These are phyloP conservation scores for Bruguiera hainesii DNA, from an alignment of 441 rosid species.

Conservation along the genomic window DNA sequence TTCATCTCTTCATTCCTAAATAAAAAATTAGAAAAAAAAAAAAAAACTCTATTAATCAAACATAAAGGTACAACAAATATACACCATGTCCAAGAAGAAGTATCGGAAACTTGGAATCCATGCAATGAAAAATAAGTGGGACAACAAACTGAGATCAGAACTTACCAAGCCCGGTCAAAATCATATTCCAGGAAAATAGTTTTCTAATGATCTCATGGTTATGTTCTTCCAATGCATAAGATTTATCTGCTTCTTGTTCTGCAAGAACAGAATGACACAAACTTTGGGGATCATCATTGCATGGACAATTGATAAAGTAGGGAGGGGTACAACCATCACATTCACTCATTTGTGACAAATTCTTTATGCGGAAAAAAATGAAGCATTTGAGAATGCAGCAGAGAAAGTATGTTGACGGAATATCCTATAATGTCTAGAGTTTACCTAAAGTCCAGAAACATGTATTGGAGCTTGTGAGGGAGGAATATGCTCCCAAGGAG, in stretches of 20 bases:
- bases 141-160: conserved; percentile 9
- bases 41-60: conserved; percentile 15
- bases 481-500: conserved; percentile 92
- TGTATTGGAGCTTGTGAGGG: conserved; percentile 96
- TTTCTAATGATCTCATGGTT: conserved; percentile 68
- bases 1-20: conserved; percentile 95
- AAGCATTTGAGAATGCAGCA: conserved; percentile 33
- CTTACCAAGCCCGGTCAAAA: conserved; percentile 89
- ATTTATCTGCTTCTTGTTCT: conserved; percentile 48
- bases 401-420: conserved; percentile 54
- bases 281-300: conserved; percentile 9
- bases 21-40: background rate
- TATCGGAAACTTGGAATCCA: background rate
- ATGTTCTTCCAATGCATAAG: conserved; percentile 43
- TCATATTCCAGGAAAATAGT: conserved; percentile 75
- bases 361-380: background rate
- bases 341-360: no score
- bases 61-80: background rate
- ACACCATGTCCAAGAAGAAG: no score
- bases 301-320: conserved; percentile 16
- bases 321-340: conserved; percentile 10
- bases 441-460: conserved; percentile 75
- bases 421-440: conserved; percentile 58
- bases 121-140: background rate
- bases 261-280: conserved; percentile 18